phyloP scores from a whole-genome alignment of 2,329 filamentous ascomycete species.

The Waltergamsia citrina region DNA sequence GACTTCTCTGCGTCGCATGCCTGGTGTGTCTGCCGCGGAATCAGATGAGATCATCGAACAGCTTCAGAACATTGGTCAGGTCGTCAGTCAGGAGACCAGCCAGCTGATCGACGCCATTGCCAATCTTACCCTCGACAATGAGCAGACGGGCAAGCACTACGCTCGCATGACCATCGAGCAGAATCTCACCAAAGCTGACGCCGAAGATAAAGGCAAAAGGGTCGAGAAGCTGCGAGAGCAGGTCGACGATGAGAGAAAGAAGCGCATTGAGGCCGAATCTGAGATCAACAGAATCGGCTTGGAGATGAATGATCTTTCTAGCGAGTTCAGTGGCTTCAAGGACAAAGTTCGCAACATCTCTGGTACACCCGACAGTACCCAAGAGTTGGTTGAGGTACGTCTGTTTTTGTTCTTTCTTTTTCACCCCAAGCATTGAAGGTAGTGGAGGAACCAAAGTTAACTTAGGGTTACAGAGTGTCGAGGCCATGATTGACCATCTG shows the following conservation, averaged over 20 bases:
- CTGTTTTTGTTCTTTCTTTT: neutral
- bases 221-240: constrained; percentile 20
- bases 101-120: constrained; percentile 26
- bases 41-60: constrained; percentile 21
- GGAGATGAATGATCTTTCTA: constrained; percentile 14
- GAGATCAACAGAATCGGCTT: too few species aligned
- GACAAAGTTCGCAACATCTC: constrained; percentile 12
- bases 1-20: constrained; percentile 27
- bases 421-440: too few species aligned
- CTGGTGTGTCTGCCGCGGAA: constrained; percentile 23
- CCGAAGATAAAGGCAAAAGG: constrained; percentile 20
- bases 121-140: constrained; percentile 24
- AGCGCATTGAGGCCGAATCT: constrained; percentile 16
- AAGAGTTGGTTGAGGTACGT: constrained; percentile 20
- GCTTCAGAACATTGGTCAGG: constrained; percentile 25
- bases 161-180: constrained; percentile 27
- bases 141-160: constrained; percentile 27
- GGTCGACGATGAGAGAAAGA: constrained; percentile 18
- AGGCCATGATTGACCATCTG: constrained; percentile 20
- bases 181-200: constrained; percentile 22
- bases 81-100: constrained; percentile 26
- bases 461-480: too few species aligned
- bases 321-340: constrained; percentile 18
- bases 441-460: too few species aligned
- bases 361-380: constrained; percentile 10